A percentile compares a stretch with the other conserved stretches of the same genome.
These are phyloP conservation scores for Ceratobasidium sp. DNA, from an alignment of 1,284 basidiomycete genomes.

Conservation along the genomic window DNA sequence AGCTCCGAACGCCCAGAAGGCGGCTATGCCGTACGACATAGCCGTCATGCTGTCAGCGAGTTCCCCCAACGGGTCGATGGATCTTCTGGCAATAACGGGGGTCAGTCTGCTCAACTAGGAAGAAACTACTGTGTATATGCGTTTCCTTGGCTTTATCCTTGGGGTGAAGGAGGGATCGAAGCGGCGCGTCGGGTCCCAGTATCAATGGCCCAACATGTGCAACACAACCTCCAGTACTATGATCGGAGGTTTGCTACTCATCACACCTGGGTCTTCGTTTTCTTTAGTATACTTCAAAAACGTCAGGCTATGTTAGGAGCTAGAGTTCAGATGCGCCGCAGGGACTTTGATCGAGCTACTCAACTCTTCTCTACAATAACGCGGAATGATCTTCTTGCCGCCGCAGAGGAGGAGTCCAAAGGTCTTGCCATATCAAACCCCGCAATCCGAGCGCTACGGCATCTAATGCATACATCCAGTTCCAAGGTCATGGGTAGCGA, in stretches of 20 bases:
- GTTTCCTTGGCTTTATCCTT: slow-evolving; percentile 62
- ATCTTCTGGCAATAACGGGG: too few relatives aligned
- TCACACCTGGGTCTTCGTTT: slow-evolving; percentile 38
- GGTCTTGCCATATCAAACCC: slow-evolving; percentile 23
- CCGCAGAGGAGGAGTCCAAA: slow-evolving; percentile 47
- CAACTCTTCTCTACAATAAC: slow-evolving; percentile 23
- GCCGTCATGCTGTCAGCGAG: slow-evolving; percentile 9
- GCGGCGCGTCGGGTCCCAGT: slow-evolving; percentile 51
- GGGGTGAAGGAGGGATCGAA: slow-evolving; percentile 61
- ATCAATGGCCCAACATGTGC: slow-evolving; percentile 56
- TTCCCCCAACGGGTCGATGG: too few relatives aligned
- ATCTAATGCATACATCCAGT: slow-evolving; percentile 31
- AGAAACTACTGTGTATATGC: too few relatives aligned
- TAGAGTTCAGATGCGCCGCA: slow-evolving; percentile 43
- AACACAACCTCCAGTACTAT: slow-evolving; percentile 59
- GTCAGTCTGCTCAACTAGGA: too few relatives aligned
- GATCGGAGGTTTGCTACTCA: slow-evolving; percentile 50
- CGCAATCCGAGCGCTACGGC: slow-evolving; percentile 23
- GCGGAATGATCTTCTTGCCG: slow-evolving; percentile 41
- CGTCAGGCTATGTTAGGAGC: slow-evolving; percentile 46
- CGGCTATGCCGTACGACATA: slow-evolving; percentile 47
- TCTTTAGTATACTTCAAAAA: slow-evolving; percentile 58
- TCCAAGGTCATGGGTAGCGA: slow-evolving; percentile 50
- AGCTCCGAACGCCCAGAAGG: slow-evolving; percentile 1
- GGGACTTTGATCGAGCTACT: slow-evolving; percentile 38